These are phyloP conservation scores for Danielozyma ontarioensis DNA, from an alignment of 805 yeast species.

Conservation along the genomic window DNA sequence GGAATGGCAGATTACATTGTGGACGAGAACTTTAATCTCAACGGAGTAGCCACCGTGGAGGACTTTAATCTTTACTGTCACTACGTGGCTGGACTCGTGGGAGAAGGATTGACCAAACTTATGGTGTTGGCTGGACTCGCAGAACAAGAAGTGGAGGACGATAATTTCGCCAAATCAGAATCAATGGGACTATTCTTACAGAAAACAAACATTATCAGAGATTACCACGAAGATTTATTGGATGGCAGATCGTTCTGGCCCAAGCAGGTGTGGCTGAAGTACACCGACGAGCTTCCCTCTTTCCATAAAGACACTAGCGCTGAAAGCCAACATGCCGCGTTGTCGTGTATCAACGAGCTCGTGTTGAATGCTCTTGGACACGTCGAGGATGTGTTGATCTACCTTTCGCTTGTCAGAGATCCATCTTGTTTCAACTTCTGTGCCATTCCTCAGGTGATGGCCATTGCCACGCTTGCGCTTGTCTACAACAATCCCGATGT, in stretches of 20 bases:
- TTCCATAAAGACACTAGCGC: conserved; percentile 39
- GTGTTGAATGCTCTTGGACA: conserved; percentile 76
- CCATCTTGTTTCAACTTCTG: conserved; percentile 85
- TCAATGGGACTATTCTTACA: conserved; percentile 95
- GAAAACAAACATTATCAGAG: conserved; percentile 93
- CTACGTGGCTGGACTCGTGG: conserved; percentile 96
- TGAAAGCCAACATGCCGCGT: conserved; percentile 51
- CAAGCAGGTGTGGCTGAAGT: conserved; percentile 82
- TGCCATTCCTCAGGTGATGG: conserved; percentile 99
- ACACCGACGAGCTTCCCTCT: conserved; percentile 59
- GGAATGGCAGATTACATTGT: conserved; percentile 95
- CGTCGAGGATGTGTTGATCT: conserved; percentile 69
- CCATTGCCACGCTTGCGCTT: conserved; percentile 86
- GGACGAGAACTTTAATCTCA: conserved; percentile 69
- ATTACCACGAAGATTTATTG: conserved; percentile 82
- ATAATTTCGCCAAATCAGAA: conserved; percentile 56
- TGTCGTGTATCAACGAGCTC: conserved; percentile 75
- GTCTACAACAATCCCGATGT: conserved; percentile 78
- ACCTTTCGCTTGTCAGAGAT: conserved; percentile 72
- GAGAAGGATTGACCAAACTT: conserved; percentile 88
- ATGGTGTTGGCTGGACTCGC: conserved; percentile 73
- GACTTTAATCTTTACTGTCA: conserved; percentile 93
- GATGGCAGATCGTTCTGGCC: conserved; percentile 98
- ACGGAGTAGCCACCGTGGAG: conserved; percentile 70
- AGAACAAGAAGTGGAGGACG: conserved; percentile 40